These are phyloP conservation scores for Glarea lozoyensis DNA, from an alignment of 495 filamentous ascomycete genomes.

Conservation along the genomic window DNA sequence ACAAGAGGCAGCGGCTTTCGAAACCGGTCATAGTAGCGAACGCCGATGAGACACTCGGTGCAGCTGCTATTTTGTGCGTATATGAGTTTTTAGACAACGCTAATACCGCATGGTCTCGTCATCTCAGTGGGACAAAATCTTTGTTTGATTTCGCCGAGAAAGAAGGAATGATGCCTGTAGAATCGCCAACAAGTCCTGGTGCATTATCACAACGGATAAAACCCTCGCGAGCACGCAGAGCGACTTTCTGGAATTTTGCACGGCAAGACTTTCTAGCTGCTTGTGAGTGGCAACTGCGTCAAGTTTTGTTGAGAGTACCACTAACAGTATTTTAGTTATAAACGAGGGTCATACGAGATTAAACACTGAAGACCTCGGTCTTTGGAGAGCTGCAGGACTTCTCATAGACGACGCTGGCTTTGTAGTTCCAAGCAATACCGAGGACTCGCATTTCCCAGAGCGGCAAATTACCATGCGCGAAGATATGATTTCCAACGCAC, in stretches of 20 bases:
- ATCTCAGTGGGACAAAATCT: slow-evolving; percentile 55
- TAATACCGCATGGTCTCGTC: slow-evolving; percentile 52
- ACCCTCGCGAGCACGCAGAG: slow-evolving; percentile 45
- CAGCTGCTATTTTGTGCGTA: slow-evolving; percentile 53
- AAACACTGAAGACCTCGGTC: slow-evolving; percentile 48
- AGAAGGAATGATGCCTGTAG: slow-evolving; percentile 49
- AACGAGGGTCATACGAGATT: slow-evolving; percentile 52
- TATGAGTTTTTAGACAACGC: slow-evolving; percentile 57
- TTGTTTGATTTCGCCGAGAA: slow-evolving; percentile 51
- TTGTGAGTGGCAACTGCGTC: slow-evolving; percentile 48
- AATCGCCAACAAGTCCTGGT: slow-evolving; percentile 18
- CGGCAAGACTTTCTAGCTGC: slow-evolving; percentile 56
- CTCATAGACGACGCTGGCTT: slow-evolving; percentile 47
- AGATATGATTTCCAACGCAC: slow-evolving; percentile 52
- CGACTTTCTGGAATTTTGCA: slow-evolving; percentile 60
- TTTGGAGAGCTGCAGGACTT: slow-evolving; percentile 56
- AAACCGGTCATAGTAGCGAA: slow-evolving; percentile 25
- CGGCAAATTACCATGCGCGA: slow-evolving; percentile 44
- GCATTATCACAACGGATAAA: slow-evolving; percentile 19
- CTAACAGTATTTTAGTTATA: slow-evolving; percentile 43
- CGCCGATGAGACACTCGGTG: slow-evolving; percentile 53
- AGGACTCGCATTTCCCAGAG: slow-evolving; percentile 35
- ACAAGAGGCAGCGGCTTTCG: slow-evolving; percentile 14
- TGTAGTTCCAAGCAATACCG: slow-evolving; percentile 42
- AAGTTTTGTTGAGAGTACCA: too few species aligned